A percentile compares a stretch with the other conserved stretches of the same genome.
These are phyloP conservation scores for Yamadazyma scolyti DNA, from an alignment of 805 yeast species.

Conservation along the genomic window DNA sequence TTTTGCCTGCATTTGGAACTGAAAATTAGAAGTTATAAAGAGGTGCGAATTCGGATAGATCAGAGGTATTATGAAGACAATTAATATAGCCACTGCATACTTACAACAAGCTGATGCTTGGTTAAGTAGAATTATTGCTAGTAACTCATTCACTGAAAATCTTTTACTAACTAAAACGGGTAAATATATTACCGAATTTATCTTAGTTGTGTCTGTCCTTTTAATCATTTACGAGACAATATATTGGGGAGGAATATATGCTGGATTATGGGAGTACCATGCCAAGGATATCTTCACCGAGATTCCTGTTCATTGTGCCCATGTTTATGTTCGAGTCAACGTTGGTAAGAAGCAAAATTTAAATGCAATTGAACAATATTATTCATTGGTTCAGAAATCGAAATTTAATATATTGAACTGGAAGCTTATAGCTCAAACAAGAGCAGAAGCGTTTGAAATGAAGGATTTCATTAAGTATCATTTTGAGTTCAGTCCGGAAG, in stretches of 20 bases:
- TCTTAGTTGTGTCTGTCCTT: conserved; percentile 19
- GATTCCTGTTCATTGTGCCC: conserved; percentile 77
- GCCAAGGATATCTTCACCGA: conserved; percentile 65
- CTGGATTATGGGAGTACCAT: conserved; percentile 45
- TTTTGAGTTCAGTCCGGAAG: conserved; percentile 80
- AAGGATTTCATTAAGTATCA: conserved; percentile 48
- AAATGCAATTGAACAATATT: conserved; percentile 22
- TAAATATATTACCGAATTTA: conserved; percentile 24
- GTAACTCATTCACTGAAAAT: conserved; percentile 15
- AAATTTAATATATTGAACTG: conserved; percentile 22
- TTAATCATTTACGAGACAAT: conserved; percentile 35
- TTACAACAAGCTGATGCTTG: conserved; percentile 3
- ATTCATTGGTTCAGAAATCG: conserved; percentile 21
- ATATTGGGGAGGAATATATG: conserved; percentile 41
- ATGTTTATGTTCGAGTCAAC: conserved; percentile 55
- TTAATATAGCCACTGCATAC: neutral
- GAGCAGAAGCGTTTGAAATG: conserved; percentile 16
- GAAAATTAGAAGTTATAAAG: too few relatives aligned
- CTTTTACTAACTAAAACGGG: conserved; percentile 23
- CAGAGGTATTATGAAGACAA: too few relatives aligned
- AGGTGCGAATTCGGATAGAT: too few relatives aligned
- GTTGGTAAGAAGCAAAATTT: conserved; percentile 19
- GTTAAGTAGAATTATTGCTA: conserved; percentile 4
- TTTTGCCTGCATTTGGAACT: too few relatives aligned
- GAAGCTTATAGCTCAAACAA: conserved; percentile 15